phyloP scores from a whole-genome alignment of 306 rosid genomes.

The Clitoria ternatea region DNA sequence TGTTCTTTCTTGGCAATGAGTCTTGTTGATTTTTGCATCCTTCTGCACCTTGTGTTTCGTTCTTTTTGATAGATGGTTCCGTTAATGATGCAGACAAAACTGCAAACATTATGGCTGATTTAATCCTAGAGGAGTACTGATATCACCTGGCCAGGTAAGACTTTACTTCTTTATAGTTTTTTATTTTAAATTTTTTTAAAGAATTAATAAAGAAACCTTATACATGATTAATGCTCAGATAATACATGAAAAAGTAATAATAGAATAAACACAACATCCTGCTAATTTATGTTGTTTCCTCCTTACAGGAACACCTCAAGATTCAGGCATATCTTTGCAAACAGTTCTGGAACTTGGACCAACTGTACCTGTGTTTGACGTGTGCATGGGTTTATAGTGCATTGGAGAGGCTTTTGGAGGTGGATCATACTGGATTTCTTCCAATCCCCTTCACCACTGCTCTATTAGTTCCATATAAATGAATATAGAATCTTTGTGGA shows the following conservation, averaged over 20 bases:
- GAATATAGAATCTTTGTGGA: constrained; percentile 35
- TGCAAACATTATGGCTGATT: constrained; percentile 45
- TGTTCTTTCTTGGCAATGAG: constrained; percentile 59
- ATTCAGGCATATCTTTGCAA: constrained; percentile 83
- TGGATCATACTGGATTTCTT: constrained; percentile 22
- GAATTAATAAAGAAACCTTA: not conserved
- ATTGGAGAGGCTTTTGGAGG: constrained; percentile 99
- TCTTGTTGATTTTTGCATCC: constrained; percentile 43
- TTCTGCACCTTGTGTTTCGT: constrained; percentile 60
- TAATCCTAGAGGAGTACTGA: constrained; percentile 84
- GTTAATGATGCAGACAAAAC: constrained; percentile 36
- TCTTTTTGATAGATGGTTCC: constrained; percentile 37
- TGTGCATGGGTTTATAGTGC: constrained; percentile 98
- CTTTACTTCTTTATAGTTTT: not conserved
- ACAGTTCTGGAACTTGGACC: constrained; percentile 85
- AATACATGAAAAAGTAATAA: not conserved
- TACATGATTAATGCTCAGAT: not conserved
- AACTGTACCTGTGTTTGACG: constrained; percentile 69
- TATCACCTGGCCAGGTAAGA: constrained; percentile 89
- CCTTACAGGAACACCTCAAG: constrained; percentile 61
- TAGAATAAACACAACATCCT: not conserved
- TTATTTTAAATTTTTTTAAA: not conserved
- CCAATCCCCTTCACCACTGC: not conserved
- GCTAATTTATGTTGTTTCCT: not conserved
- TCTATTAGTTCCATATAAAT: not conserved